These are phyloP conservation scores for Taphrina pruni DNA, from an alignment of 1,139 yeast species.

Conservation along the genomic window DNA sequence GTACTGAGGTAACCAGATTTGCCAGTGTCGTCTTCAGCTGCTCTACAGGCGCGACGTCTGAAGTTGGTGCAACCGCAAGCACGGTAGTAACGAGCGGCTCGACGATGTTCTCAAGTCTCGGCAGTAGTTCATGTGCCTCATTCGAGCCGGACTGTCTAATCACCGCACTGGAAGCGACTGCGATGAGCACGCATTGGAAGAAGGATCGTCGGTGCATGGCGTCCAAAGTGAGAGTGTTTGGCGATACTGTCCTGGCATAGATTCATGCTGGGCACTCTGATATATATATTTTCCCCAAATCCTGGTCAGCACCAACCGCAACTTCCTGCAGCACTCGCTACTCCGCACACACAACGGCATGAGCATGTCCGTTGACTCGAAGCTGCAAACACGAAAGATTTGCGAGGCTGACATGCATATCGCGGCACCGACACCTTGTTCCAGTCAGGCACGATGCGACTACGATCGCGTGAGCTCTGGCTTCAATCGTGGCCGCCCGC, in stretches of 20 bases:
- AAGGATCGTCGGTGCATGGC: slow-evolving; percentile 1
- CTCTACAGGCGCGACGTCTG: background rate
- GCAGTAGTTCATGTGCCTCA: background rate
- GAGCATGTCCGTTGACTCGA: background rate
- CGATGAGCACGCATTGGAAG: background rate
- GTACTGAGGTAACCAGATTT: background rate
- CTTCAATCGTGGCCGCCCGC: background rate
- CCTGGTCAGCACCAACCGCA: background rate
- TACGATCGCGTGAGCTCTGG: background rate
- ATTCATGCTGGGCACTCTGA: background rate
- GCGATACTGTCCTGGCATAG: background rate
- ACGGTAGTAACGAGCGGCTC: background rate
- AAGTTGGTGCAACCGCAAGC: background rate
- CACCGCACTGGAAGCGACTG: background rate
- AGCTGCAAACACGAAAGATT: background rate
- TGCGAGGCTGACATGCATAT: background rate
- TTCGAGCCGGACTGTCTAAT: background rate
- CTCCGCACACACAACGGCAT: background rate
- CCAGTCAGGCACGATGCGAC: background rate
- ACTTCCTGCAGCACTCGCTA: background rate
- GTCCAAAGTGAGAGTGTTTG: background rate
- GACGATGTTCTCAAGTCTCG: background rate
- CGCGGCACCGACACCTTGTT: background rate
- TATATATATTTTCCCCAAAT: background rate
- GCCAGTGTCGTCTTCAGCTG: background rate